Evolutionary conservation across 345 rosid genomes (phyloP).

Genomic region (Populus deltoides): DNA sequence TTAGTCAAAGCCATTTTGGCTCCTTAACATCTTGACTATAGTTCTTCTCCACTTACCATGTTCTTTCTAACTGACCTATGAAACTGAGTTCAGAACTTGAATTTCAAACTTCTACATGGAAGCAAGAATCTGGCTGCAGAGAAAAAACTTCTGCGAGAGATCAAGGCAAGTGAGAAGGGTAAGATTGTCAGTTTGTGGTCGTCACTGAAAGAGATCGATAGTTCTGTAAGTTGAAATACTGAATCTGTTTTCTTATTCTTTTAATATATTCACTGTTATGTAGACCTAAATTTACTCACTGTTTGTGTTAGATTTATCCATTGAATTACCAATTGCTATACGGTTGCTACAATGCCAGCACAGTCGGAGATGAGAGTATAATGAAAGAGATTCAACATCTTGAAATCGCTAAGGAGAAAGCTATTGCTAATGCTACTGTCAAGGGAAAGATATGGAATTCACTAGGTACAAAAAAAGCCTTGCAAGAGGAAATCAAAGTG

Average conservation of each 20-base stretch:
- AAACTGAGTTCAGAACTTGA: not conserved
- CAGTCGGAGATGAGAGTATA: not conserved
- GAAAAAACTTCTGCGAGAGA: not conserved
- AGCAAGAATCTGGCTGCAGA: not conserved
- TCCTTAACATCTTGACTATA: not conserved
- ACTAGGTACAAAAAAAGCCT: not conserved
- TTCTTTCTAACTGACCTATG: too few relatives aligned
- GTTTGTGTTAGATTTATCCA: not conserved
- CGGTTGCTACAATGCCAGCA: not conserved
- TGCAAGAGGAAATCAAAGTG: not conserved
- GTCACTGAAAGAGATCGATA: too few relatives aligned
- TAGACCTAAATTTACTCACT: not conserved
- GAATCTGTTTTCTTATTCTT: too few relatives aligned
- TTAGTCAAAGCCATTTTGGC: not conserved
- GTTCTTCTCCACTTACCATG: too few relatives aligned
- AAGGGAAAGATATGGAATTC: slow-evolving; percentile 1
- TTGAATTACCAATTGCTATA: not conserved
- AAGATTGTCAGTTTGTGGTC: too few relatives aligned
- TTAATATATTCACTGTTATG: too few relatives aligned
- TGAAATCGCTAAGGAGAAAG: not conserved
- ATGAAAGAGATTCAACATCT: not conserved
- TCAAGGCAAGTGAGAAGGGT: not conserved
- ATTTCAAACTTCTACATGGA: not conserved
- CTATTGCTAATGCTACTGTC: slow-evolving; percentile 1
- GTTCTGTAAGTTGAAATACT: too few relatives aligned